Conservation (phyloP, 345 rosid species). For the Salix udensis region DNA sequence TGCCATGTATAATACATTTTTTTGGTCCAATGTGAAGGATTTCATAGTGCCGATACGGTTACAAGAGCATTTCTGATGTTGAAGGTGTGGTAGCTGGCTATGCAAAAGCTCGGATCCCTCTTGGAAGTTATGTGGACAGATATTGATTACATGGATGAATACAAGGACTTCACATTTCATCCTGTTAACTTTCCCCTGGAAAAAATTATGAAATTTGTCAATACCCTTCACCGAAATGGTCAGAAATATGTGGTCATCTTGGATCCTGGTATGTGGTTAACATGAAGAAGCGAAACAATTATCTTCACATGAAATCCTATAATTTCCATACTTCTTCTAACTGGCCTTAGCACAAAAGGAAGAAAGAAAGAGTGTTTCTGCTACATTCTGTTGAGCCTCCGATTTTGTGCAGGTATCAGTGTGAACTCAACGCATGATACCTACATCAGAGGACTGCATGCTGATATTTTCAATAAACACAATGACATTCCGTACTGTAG, state of each 20-base stretch:
- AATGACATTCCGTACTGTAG: slow-evolving; percentile 44
- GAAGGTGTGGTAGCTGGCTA: slow-evolving; percentile 59
- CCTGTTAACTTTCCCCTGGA: slow-evolving; percentile 55
- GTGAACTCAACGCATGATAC: slow-evolving; percentile 47
- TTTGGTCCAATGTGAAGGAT: slow-evolving; percentile 34
- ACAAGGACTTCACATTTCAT: slow-evolving; percentile 67
- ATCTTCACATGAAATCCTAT: neutral
- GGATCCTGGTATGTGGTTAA: slow-evolving; percentile 54
- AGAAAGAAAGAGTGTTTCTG: neutral
- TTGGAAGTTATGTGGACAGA: slow-evolving; percentile 90
- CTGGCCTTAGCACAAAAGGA: neutral
- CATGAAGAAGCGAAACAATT: neutral
- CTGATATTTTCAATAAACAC: slow-evolving; percentile 52
- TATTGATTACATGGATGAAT: slow-evolving; percentile 73
- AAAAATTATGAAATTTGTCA: slow-evolving; percentile 41
- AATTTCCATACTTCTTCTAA: neutral
- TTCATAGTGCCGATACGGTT: slow-evolving; percentile 69
- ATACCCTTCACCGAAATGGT: slow-evolving; percentile 49
- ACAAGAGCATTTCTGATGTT: slow-evolving; percentile 54
- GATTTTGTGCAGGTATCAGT: slow-evolving; percentile 43
- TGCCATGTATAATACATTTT: neutral
- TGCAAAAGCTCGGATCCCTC: slow-evolving; percentile 62
- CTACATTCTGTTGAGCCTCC: neutral
- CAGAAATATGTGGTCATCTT: slow-evolving; percentile 62
- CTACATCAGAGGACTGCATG: slow-evolving; percentile 60